A percentile compares a stretch with the other conserved stretches of the same genome.
Evolutionary conservation across 2,329 filamentous ascomycete species (phyloP).

Genomic region (Ilyonectria destructans): DNA sequence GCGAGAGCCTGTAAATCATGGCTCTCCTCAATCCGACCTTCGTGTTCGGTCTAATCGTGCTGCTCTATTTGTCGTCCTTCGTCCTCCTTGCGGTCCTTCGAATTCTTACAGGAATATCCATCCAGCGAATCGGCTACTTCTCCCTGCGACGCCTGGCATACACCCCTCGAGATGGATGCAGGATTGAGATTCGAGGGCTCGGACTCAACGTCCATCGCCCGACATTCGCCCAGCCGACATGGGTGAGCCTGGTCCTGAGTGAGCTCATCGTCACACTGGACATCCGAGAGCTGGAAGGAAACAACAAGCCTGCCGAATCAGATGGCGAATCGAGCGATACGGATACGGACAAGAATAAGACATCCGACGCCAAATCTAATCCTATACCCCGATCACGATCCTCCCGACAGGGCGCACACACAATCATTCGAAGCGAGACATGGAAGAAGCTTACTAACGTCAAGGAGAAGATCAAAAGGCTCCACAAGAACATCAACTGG

Average conservation of each 20-base stretch:
- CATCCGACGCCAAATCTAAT: conserved; percentile 45
- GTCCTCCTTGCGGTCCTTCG: conserved; percentile 94
- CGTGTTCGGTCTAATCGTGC: conserved; percentile 86
- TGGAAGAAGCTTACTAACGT: conserved; percentile 85
- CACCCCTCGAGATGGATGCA: conserved; percentile 89
- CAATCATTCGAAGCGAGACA: conserved; percentile 74
- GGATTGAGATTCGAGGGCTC: conserved; percentile 90
- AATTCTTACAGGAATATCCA: conserved; percentile 93
- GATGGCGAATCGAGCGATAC: conserved; percentile 49
- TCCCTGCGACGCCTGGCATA: conserved; percentile 93
- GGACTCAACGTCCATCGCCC: conserved; percentile 92
- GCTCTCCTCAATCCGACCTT: conserved; percentile 84
- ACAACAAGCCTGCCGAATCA: conserved; percentile 57
- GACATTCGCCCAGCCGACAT: conserved; percentile 97
- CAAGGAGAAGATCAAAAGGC: conserved; percentile 88
- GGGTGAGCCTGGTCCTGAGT: conserved; percentile 90
- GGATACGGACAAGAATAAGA: conserved; percentile 47
- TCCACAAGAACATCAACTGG: conserved; percentile 92
- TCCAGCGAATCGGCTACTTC: conserved; percentile 94
- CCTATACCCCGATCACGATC: conserved; percentile 41
- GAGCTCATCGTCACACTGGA: conserved; percentile 91
- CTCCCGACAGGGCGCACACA: conserved; percentile 33
- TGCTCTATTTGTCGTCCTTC: conserved; percentile 93
- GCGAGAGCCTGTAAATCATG: conserved; percentile 61
- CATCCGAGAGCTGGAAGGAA: conserved; percentile 74